Conservation (phyloP, 805 yeast genomes). For the Sugiyamaella americana region DNA sequence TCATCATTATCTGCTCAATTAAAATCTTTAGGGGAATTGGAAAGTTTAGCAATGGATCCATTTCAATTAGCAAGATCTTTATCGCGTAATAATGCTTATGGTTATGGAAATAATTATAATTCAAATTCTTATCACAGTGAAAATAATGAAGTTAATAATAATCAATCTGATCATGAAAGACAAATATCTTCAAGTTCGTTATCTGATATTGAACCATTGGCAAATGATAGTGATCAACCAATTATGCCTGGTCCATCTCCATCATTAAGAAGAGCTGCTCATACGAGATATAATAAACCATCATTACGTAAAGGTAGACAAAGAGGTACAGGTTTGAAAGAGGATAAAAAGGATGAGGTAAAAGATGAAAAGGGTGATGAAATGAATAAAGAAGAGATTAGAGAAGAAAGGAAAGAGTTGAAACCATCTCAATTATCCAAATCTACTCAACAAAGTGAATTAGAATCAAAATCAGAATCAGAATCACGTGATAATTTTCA, state of each 20-base stretch:
- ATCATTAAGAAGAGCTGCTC: slow-evolving; percentile 22
- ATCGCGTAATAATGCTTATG: slow-evolving; percentile 31
- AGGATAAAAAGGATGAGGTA: too few species aligned
- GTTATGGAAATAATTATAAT: background rate
- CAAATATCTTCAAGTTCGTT: slow-evolving; percentile 1
- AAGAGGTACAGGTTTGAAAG: background rate
- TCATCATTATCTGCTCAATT: slow-evolving; percentile 55
- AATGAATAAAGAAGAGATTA: too few species aligned
- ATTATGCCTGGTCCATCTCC: slow-evolving; percentile 21
- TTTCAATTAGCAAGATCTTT: slow-evolving; percentile 75
- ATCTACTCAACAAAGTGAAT: too few species aligned
- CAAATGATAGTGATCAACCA: slow-evolving; percentile 23
- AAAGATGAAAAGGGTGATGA: too few species aligned
- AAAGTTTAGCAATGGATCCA: slow-evolving; percentile 58
- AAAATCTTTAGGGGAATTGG: slow-evolving; percentile 64
- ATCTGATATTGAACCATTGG: slow-evolving; percentile 2
- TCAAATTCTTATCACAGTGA: background rate
- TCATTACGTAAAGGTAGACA: slow-evolving; percentile 12
- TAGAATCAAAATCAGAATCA: too few species aligned
- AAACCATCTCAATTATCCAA: too few species aligned
- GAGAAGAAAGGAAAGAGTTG: too few species aligned
- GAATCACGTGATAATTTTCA: too few species aligned
- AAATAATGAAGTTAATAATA: background rate
- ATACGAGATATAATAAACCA: slow-evolving; percentile 20
- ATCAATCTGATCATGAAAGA: slow-evolving; percentile 5